Percentiles rank a stretch among this genome's conserved stretches.
These are phyloP conservation scores for Dendrobium nobile DNA, from an alignment of 106 monocot species.

Conservation along the genomic window DNA sequence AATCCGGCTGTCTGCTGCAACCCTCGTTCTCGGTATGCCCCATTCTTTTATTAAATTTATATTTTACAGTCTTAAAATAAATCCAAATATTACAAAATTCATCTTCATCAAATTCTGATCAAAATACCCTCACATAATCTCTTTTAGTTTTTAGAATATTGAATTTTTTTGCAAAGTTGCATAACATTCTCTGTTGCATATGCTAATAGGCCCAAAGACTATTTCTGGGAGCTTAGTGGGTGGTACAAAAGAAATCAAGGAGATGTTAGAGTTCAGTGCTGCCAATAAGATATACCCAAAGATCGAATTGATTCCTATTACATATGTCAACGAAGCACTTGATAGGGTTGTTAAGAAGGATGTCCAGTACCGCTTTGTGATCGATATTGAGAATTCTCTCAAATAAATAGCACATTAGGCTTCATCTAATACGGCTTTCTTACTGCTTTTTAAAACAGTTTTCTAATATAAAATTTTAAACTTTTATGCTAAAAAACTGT, in stretches of 20 bases:
- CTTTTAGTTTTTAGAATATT: not conserved
- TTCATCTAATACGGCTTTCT: no score
- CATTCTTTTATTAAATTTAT: not conserved
- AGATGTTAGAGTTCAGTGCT: conserved; percentile 82
- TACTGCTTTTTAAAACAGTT: no score
- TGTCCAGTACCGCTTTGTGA: conserved; percentile 78
- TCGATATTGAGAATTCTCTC: conserved; percentile 66
- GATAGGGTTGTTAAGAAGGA: conserved; percentile 65
- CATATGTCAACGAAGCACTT: conserved; percentile 71
- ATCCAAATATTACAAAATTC: no score
- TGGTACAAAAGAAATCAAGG: conserved; percentile 61
- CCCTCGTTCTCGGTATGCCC: conserved; percentile 42
- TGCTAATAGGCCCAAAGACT: conserved; percentile 36
- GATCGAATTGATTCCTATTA: conserved; percentile 65
- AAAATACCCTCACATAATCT: no score
- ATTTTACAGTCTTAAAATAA: no score
- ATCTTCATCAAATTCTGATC: no score
- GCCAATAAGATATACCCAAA: conserved; percentile 75
- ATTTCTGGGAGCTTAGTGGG: conserved; percentile 56
- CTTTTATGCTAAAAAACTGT: no score
- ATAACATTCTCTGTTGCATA: not conserved
- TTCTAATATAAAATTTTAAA: no score
- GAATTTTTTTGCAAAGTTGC: not conserved
- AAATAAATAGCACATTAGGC: conserved; percentile 5
- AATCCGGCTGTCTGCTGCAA: conserved; percentile 41